Conservation (phyloP, 345 rosid species). For the Noccaea caerulescens region DNA sequence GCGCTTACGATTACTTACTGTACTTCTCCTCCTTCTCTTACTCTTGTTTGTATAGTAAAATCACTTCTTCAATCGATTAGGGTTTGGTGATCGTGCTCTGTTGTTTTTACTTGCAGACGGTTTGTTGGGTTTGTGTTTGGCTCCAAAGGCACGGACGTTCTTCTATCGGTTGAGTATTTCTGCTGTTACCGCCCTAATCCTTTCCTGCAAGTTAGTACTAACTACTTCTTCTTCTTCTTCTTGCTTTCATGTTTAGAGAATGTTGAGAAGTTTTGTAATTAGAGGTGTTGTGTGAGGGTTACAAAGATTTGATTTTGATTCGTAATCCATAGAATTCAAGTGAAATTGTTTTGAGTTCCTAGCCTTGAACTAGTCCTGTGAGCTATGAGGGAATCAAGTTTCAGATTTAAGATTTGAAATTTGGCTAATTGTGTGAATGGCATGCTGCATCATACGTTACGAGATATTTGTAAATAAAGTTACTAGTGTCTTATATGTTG, state of each 20-base stretch:
- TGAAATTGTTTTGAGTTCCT: not conserved
- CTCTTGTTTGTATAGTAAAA: not conserved
- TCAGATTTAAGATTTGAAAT: not conserved
- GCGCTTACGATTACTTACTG: constrained; percentile 88
- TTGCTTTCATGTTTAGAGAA: not conserved
- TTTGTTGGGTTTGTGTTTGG: constrained; percentile 67
- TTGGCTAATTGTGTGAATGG: not conserved
- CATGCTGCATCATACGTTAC: no score
- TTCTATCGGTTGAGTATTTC: constrained; percentile 63
- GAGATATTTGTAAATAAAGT: not conserved
- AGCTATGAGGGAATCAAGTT: constrained; percentile 10
- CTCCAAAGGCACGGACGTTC: constrained; percentile 54
- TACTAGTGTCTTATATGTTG: constrained; percentile 1
- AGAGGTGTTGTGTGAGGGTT: not conserved
- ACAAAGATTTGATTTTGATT: constrained; percentile 9
- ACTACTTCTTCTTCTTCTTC: not conserved
- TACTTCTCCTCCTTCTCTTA: constrained; percentile 32
- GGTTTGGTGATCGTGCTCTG: constrained; percentile 21
- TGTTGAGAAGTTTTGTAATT: no score
- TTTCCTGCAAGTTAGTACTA: constrained; percentile 61
- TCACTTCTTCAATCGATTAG: not conserved
- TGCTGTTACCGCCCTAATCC: constrained; percentile 95
- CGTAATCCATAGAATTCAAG: not conserved
- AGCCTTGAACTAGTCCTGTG: not conserved
- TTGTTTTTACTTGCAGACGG: constrained; percentile 51